Evolutionary conservation across 2,329 filamentous ascomycete species (phyloP), one percentile per base, ranked within the genome.

Genomic region (Triangularia setosa): DNA sequence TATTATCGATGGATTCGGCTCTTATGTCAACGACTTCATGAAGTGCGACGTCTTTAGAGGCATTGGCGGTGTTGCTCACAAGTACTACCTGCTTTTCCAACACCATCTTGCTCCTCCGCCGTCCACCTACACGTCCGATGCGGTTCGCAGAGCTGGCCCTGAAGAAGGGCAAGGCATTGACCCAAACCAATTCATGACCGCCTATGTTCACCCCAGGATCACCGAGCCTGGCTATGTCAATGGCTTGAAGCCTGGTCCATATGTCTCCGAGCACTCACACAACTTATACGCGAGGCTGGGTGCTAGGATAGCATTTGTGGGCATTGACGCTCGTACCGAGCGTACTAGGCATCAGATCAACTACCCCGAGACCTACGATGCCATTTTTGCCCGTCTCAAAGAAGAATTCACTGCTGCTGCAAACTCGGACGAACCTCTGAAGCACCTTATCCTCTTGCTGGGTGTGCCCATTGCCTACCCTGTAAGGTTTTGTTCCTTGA

Each of bases 1-100:
- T 74, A 93, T 93, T 69, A 95, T 94, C 69, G 90, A 93, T 76
- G 95, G 95, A 0, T 99, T 92, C 74, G 95, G 95, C 3, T 97
- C 93, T 0, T 99, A 99, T 76, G 88, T 93, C 25, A 88, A 97
- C 72, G 87, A 93, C 40, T 98, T 98, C 74, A 98, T 98, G 93
- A 87, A 85, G 71, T 95, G 92, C 65, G 74, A 75, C 63, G 75
- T 99, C 5, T 98, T 99, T 77, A 90, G 90, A 54, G 95, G 95
- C 21, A 87, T 99, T 63, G 95, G 95, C 4, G 92, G 91, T 30
- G 88, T 93, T 62, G 95, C 95, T 1, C 96, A 95, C 82, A 99
- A 99, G 77, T 98, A 98, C 78, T 99, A 99, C 75, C 86, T 98
- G 84, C 85, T 99, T 9, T 99, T 99, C 78, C 95, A 99, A 78